Evolutionary conservation across 2,329 filamentous ascomycete genomes (phyloP).

Genomic region (Colletotrichum melonis): DNA sequence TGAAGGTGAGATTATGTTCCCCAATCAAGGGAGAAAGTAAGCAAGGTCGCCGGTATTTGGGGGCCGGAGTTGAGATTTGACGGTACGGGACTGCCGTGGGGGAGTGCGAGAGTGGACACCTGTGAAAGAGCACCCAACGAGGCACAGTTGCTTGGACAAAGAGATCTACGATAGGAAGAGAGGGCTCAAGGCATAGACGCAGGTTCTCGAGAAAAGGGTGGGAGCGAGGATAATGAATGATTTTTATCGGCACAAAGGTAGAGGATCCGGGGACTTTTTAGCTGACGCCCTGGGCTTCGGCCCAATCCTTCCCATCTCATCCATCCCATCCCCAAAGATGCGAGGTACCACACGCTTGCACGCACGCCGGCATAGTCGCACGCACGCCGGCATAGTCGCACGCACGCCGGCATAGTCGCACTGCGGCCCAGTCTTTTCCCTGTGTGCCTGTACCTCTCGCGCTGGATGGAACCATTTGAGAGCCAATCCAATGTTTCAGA

Average conservation of each 20-base stretch:
- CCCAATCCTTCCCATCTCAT: background rate
- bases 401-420: background rate
- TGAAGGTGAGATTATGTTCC: background rate
- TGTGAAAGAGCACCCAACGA: background rate
- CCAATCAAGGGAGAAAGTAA: background rate
- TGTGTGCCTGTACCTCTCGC: background rate
- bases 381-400: too few relatives aligned
- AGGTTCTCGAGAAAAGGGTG: background rate
- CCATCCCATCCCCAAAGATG: background rate
- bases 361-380: background rate
- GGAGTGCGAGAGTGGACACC: conserved; percentile 25
- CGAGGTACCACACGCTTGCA: background rate
- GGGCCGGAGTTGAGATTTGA: background rate
- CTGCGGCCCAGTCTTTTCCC: background rate
- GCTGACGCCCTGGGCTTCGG: conserved; percentile 2
- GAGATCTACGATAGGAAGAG: background rate
- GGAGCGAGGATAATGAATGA: conserved; percentile 7
- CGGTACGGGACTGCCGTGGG: conserved; percentile 26
- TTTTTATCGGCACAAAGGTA: conserved; percentile 22
- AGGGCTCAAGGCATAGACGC: background rate
- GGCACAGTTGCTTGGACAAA: background rate
- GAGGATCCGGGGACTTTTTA: background rate
- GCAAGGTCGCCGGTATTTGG: background rate
- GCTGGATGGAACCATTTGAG: background rate
- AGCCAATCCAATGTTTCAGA: conserved; percentile 33